Evolutionary conservation across 495 filamentous ascomycete genomes (phyloP), one percentile per base, ranked within the genome.

Genomic region (Lasiosphaeria ovina): DNA sequence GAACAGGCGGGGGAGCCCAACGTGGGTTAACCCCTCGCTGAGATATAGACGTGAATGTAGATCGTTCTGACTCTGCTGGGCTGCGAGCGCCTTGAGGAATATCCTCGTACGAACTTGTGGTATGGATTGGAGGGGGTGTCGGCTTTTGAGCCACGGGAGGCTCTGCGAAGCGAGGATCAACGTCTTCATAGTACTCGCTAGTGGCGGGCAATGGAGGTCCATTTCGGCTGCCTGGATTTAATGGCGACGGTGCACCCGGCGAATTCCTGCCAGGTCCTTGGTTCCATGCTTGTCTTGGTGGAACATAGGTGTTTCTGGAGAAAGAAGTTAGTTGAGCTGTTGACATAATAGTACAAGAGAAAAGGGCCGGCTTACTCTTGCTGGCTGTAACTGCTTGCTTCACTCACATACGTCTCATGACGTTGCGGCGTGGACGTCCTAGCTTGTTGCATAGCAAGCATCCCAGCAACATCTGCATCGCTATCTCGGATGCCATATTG

Each of bases 141-240:
- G 67, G 51, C 58, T 65, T 75, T 38, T 62, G 72, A 51, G 57
- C 64, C 58, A 67, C 58, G 59, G 69, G 58, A 58, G 73, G 66
- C 32, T 75, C 70, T 47, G 77, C 89, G 71, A 97, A 98, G 45
- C 87, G 88, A 31, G 94, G 94, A 58, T 95, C 92, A 17, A 94
- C 88, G 70, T 97, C 94, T 81, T 98, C 94, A 69, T 93, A 96
- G 74, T 97, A 97, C 59, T 82, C 68, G 71, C 73, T 82, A 74
- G 72, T 62, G 55, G 67, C 52, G 61, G 75, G 54, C 60, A 66
- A 49, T 61, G 66, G 59, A 55, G 58, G 59, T 62, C 69, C 69
- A 61, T 64, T 69, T 55, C 60, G 66, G 48, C 57, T 65, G 57
- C 51, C 63, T 62, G 58, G 61, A 57, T 71, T 71, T 38, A 76